Base-by-base conservation (phyloP, 2,329 filamentous ascomycete species). In the Diaporthe capsici region DNA sequence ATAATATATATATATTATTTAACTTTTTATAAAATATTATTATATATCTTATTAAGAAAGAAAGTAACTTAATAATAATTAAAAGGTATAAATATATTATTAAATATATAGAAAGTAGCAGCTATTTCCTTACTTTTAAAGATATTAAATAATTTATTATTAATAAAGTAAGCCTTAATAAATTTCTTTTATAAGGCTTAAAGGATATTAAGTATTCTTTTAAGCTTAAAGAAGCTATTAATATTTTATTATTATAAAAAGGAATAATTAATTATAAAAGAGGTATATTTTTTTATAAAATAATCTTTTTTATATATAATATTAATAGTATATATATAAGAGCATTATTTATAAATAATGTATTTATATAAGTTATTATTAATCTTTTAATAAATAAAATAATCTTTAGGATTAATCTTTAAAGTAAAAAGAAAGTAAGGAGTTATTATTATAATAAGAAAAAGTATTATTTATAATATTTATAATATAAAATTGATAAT, bases 231-330 rank as follows among this genome's bases (percentile, higher is more conserved):
- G 7, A 57, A 34, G 15, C 34, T 9, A 8, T 2, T 15, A 28
- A 15, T 3, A 2, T 7, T 2, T 6, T 2, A 5, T 28, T 17
- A 25, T 5, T 57, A 34, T 57, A 31, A 8, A 1, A 0, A 7
- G 17, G 28, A 28, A 2, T 28, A 28, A 2, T 20, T 57, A 57
- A 3, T 3, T 58, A 37, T 9, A 20, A 58, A 20, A 22, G n/a
- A 12, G 2, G 3, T 9, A 58, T 12, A 22, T 2, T 22, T 58
- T 0, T 10, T 10, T 12, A 2, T 4, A 20, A 58, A 1, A 2
- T 58, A 58, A 0, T 58, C 0, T 22, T 37, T 34, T 4, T 58
- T 12, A 10, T 37, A 37, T 5, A 2, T 58, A 20, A 34, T 58
- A 37, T 58, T 58, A 22, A 2, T 10, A 2, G 12, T 22, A 12